phyloP scores from a whole-genome alignment of 495 filamentous ascomycete species.

The Penicilliopsis zonata region DNA sequence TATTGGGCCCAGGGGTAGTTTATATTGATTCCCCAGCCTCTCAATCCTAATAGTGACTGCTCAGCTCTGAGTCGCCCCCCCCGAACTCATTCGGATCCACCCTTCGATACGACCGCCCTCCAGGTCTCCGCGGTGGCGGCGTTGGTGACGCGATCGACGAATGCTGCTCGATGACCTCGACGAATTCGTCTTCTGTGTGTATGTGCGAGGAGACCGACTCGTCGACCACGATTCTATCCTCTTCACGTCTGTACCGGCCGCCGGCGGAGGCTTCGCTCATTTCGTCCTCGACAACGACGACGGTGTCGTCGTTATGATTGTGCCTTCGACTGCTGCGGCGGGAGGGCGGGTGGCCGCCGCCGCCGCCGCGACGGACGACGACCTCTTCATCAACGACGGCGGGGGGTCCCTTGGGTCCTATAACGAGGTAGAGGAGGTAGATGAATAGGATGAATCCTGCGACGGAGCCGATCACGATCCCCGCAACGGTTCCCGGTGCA shows the following conservation, averaged over 20 bases:
- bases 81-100: constrained; percentile 22
- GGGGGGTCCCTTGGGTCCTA: constrained; percentile 46
- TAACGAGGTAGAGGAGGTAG: constrained; percentile 58
- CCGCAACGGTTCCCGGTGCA: constrained; percentile 60
- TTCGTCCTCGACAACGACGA: constrained; percentile 13
- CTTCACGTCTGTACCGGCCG: constrained; percentile 8
- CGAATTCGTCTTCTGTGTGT: constrained; percentile 17
- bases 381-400: constrained; percentile 17
- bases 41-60: constrained; percentile 12
- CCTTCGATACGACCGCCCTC: constrained; percentile 8
- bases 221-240: constrained; percentile 15
- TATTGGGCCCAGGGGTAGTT: too few relatives aligned
- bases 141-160: constrained; percentile 6
- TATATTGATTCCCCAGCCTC: too few relatives aligned
- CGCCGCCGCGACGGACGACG: constrained; percentile 10
- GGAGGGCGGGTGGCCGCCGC: constrained; percentile 6
- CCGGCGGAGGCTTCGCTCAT: constrained; percentile 7
- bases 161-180: constrained; percentile 29
- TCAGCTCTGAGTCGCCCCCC: constrained; percentile 18
- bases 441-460: constrained; percentile 69
- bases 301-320: constrained; percentile 2
- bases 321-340: constrained; percentile 14
- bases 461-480: constrained; percentile 75
- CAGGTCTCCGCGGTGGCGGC: constrained; percentile 5
- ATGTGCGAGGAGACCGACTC: constrained; percentile 13